phyloP scores from a whole-genome alignment of 495 filamentous ascomycete genomes.

The Penicillium atrosanguineum region DNA sequence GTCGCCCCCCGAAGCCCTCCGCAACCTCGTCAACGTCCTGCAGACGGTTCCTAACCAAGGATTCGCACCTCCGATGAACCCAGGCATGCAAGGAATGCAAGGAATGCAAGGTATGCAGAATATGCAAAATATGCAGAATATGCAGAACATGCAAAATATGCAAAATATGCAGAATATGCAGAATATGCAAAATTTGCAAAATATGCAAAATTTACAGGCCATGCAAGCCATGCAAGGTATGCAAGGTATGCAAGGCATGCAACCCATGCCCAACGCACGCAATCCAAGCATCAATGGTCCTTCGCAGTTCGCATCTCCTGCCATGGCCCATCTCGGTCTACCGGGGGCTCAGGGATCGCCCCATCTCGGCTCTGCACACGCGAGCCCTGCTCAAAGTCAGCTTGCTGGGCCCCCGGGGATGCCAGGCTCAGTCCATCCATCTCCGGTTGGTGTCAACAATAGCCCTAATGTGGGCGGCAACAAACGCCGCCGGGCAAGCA shows the following conservation, averaged over 20 bases:
- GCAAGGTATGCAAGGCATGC: constrained; percentile 8
- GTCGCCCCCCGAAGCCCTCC: constrained; percentile 59
- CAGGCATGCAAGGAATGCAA: constrained; percentile 36
- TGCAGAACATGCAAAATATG: neutral
- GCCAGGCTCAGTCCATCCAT: constrained; percentile 67
- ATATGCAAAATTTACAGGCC: neutral
- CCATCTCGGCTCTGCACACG: constrained; percentile 46
- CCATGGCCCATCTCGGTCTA: constrained; percentile 47
- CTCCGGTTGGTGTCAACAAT: constrained; percentile 77
- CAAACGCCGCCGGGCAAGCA: constrained; percentile 73
- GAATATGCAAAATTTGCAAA: constrained; percentile 30
- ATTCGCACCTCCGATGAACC: constrained; percentile 37
- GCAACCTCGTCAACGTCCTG: constrained; percentile 53
- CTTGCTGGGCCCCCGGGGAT: constrained; percentile 54
- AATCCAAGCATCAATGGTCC: constrained; percentile 36
- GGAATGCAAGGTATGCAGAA: constrained; percentile 1
- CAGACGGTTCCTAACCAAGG: constrained; percentile 30
- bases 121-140: neutral
- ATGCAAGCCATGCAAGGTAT: neutral
- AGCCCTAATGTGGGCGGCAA: constrained; percentile 71
- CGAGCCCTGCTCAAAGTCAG: constrained; percentile 46
- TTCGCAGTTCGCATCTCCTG: constrained; percentile 52
- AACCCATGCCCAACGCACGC: constrained; percentile 36
- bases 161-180: constrained; percentile 29
- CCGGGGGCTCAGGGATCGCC: constrained; percentile 44